Conservation (phyloP, 805 yeast species). For the Kurtzmaniella fragi region DNA sequence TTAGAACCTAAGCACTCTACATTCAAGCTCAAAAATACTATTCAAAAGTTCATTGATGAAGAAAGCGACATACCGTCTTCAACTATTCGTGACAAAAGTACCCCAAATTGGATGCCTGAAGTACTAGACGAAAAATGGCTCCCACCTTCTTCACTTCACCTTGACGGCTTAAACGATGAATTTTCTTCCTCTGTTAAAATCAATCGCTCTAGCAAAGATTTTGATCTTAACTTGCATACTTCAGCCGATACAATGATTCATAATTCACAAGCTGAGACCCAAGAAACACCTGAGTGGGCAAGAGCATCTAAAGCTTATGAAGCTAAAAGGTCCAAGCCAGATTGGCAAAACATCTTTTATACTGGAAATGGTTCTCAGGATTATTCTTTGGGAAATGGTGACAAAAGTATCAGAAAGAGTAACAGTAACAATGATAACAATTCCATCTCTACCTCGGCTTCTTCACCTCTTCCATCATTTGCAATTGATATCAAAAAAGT, state of each 20-base stretch:
- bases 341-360: conserved; percentile 27
- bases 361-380: conserved; percentile 15
- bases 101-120: conserved; percentile 42
- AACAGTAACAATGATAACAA: conserved; percentile 7
- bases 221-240: conserved; percentile 15
- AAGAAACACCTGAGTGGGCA: conserved; percentile 33
- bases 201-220: conserved; percentile 8
- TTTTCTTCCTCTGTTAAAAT: conserved; percentile 18
- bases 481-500: conserved; percentile 5
- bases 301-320: conserved; percentile 24
- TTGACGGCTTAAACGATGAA: conserved; percentile 4
- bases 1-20: neutral
- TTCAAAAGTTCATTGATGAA: neutral
- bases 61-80: conserved; percentile 2
- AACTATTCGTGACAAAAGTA: conserved; percentile 8
- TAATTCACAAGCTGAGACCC: conserved; percentile 14
- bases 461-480: conserved; percentile 29
- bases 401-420: conserved; percentile 3
- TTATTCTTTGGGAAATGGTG: conserved; percentile 6
- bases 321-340: conserved; percentile 17
- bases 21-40: neutral
- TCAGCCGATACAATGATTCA: conserved; percentile 28
- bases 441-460: conserved; percentile 28
- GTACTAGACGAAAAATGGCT: conserved; percentile 34
- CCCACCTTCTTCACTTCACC: conserved; percentile 1